Base-by-base conservation (phyloP, 257 asterid genomes). In the Voacanga thouarsii region DNA sequence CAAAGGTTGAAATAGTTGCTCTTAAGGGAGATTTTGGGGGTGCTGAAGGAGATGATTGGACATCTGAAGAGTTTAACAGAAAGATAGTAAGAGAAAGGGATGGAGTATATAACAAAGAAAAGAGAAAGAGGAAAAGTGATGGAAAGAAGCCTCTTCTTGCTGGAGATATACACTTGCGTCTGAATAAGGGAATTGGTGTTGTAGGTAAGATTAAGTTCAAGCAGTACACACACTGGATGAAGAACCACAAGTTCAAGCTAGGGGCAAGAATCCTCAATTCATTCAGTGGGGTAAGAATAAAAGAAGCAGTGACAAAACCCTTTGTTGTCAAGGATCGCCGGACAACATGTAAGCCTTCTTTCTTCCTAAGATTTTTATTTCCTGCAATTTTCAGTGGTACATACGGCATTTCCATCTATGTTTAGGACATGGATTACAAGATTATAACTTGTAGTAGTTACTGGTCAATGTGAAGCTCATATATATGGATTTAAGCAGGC, bases 251-350 rank as follows among this genome's bases (percentile, higher is more conserved):
- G 72, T 87, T 88, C 87, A 74, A 86, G 79, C 85, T 90, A 12
- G 92, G 91, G 72, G 93, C 85, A 21, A 79, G 86, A 79, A 18
- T 81, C 11, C 76, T 51, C 21, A 78, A 76, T 78, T 74, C 30
- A 60, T 75, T 81, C 30, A n/a, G 12, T 30, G 88, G 87, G 45
- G 47, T 67, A 45, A 47, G 16, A 44, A 86, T 86, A 67, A 72
- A 72, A 70, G 89, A 89, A 80, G 93, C 84, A 56, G 60, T 71
- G 80, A 82, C 93, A 5, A 56, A 68, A 24, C 75, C 90, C 3
- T 90, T 90, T 67, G 30, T 23, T 77, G 88, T 89, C 78, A 51
- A 12, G 75, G 96, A 90, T 72, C 50, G 76, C 7, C 88, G 94
- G 14, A 14, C 44, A 41, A 57, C 33, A 26, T 41, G 96, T 89